Evolutionary conservation across 768 basidiomycete genomes (phyloP).

Genomic region (Exsudoporus frostii): DNA sequence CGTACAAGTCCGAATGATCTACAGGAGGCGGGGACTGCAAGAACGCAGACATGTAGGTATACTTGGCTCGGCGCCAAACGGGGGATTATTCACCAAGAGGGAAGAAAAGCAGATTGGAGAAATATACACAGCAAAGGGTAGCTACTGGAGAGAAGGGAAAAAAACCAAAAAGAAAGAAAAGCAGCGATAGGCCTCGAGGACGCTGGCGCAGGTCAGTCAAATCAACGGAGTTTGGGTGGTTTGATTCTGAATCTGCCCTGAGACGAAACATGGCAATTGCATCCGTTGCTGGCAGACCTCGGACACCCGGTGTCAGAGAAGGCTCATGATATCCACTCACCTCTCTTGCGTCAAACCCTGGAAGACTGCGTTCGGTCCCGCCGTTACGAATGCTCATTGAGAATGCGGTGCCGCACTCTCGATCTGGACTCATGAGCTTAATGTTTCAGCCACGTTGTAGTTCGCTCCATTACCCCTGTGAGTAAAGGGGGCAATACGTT

Average conservation of each 20-base stretch:
- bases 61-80: conserved; percentile 2
- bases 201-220: conserved; percentile 2
- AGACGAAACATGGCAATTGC: conserved; percentile 1
- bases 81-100: not conserved
- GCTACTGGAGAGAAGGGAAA: conserved; percentile 8
- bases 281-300: conserved; percentile 12
- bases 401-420: no score
- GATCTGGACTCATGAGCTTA: no score
- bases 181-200: conserved; percentile 4
- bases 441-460: no score
- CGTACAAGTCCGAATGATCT: conserved; percentile 18
- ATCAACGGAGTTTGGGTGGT: conserved; percentile 14
- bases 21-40: conserved; percentile 12
- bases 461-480: no score
- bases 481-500: no score
- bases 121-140: conserved; percentile 21
- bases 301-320: conserved; percentile 6
- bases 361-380: no score
- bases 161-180: conserved; percentile 19
- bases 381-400: no score
- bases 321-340: not conserved
- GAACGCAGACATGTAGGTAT: conserved; percentile 21
- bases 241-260: conserved; percentile 10
- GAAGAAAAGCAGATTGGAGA: not conserved
- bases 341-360: no score